Evolutionary conservation across 768 basidiomycete species (phyloP).

Genomic region (Amanita pseudoporphyria): DNA sequence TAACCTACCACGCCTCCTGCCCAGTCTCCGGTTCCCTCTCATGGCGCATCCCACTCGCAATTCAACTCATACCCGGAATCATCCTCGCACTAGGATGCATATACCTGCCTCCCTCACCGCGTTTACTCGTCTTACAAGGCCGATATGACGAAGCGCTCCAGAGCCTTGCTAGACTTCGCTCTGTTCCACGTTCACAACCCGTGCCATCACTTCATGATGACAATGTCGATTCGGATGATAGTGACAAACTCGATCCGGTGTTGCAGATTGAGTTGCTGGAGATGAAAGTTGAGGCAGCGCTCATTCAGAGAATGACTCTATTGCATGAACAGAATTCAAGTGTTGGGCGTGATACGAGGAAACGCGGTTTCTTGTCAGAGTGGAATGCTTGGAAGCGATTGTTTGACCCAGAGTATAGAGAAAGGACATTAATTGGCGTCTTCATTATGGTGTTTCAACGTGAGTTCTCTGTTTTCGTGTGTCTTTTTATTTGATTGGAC

Average conservation of each 20-base stretch:
- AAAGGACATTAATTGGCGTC: conserved; percentile 60
- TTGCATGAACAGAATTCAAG: conserved; percentile 4
- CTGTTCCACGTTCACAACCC: conserved; percentile 29
- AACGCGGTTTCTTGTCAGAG: conserved; percentile 22
- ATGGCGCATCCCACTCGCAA: conserved; percentile 69
- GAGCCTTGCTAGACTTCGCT: conserved; percentile 41
- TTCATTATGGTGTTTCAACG: conserved; percentile 81
- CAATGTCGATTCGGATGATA: conserved; percentile 38
- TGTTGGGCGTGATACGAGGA: not conserved
- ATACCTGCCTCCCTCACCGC: conserved; percentile 52
- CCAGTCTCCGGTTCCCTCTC: conserved; percentile 54
- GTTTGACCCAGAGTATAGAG: conserved; percentile 41
- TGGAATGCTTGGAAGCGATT: conserved; percentile 44
- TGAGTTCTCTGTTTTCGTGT: conserved; percentile 21
- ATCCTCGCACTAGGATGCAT: conserved; percentile 54
- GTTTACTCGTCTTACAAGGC: conserved; percentile 47
- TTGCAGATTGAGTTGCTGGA: conserved; percentile 62
- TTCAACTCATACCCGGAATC: conserved; percentile 63
- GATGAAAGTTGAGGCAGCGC: conserved; percentile 57
- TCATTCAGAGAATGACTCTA: conserved; percentile 29
- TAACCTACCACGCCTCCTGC: not conserved
- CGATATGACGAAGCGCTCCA: conserved; percentile 45
- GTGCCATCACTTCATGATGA: conserved; percentile 5
- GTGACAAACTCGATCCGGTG: conserved; percentile 3
- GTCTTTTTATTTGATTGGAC: not conserved